Evolutionary conservation across 2,329 filamentous ascomycete genomes (phyloP).

Genomic region (Verticillium zaregamsianum): DNA sequence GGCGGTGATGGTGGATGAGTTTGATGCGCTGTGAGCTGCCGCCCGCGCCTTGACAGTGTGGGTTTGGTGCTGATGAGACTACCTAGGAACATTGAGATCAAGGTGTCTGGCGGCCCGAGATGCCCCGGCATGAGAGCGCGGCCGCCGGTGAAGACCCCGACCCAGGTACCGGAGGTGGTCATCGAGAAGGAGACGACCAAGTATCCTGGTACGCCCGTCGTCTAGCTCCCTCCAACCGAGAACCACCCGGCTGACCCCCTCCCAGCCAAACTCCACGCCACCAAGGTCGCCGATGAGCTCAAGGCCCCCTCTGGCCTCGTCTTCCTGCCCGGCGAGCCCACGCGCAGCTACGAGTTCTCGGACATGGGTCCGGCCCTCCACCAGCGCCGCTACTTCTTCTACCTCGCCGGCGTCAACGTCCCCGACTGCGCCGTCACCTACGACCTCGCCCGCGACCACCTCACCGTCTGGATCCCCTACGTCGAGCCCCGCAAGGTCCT

Average conservation of each 20-base stretch:
- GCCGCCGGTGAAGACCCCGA: background rate
- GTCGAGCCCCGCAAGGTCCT: slow-evolving; percentile 58
- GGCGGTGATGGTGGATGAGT: slow-evolving; percentile 40
- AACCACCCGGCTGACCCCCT: slow-evolving; percentile 2
- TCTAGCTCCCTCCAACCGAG: background rate
- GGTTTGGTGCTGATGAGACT: background rate
- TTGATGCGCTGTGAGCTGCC: slow-evolving; percentile 48
- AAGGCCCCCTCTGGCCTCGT: slow-evolving; percentile 46
- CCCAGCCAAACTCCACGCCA: slow-evolving; percentile 52
- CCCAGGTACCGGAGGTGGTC: background rate
- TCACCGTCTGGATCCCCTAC: slow-evolving; percentile 71
- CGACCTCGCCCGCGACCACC: slow-evolving; percentile 52
- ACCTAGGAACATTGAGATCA: slow-evolving; percentile 33
- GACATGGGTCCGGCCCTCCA: slow-evolving; percentile 53
- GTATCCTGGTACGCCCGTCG: slow-evolving; percentile 28
- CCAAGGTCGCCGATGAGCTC: slow-evolving; percentile 49
- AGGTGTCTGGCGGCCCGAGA: slow-evolving; percentile 9
- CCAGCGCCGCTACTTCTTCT: slow-evolving; percentile 59
- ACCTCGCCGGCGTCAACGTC: slow-evolving; percentile 51
- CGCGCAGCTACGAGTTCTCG: slow-evolving; percentile 52
- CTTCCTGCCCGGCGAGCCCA: slow-evolving; percentile 50
- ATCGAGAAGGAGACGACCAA: slow-evolving; percentile 16
- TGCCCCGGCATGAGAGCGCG: background rate
- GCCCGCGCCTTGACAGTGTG: background rate
- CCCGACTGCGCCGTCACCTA: slow-evolving; percentile 53